Evolutionary conservation across 306 rosid genomes (phyloP).

Genomic region (Vachellia collinsii): DNA sequence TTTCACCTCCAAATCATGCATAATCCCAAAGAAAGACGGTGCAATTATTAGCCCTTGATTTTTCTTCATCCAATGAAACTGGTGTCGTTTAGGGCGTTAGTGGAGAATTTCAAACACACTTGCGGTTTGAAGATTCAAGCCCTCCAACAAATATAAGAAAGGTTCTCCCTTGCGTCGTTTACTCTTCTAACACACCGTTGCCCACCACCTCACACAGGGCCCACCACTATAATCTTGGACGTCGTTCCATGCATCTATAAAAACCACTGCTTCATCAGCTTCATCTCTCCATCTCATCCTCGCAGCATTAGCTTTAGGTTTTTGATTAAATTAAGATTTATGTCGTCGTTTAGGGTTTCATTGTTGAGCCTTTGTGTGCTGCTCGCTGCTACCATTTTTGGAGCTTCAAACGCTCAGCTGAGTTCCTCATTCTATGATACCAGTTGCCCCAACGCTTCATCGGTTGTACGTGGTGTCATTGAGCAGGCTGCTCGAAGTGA

Average conservation of each 20-base stretch:
- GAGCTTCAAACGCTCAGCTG: constrained; percentile 12
- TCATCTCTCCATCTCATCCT: neutral
- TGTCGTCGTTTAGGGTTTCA: neutral
- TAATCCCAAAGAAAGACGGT: neutral
- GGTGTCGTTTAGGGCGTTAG: neutral
- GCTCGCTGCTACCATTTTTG: neutral
- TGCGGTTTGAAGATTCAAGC: neutral
- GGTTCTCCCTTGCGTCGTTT: neutral
- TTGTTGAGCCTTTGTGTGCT: neutral
- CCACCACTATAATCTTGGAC: neutral
- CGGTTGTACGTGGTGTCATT: constrained; percentile 3
- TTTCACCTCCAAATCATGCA: neutral
- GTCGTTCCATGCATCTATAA: constrained; percentile 12
- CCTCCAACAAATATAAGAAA: neutral
- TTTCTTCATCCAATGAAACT: neutral
- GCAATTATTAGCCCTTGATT: neutral
- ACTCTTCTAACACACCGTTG: neutral
- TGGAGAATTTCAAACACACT: neutral
- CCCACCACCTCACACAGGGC: neutral
- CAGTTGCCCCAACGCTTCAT: constrained; percentile 22
- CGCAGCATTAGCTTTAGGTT: too few species aligned
- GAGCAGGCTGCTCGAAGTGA: constrained; percentile 24
- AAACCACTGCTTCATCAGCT: neutral
- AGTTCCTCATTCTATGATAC: constrained; percentile 21
- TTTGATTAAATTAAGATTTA: neutral